Conservation (phyloP, 2,329 filamentous ascomycete species). For the Colletotrichum lupini region DNA sequence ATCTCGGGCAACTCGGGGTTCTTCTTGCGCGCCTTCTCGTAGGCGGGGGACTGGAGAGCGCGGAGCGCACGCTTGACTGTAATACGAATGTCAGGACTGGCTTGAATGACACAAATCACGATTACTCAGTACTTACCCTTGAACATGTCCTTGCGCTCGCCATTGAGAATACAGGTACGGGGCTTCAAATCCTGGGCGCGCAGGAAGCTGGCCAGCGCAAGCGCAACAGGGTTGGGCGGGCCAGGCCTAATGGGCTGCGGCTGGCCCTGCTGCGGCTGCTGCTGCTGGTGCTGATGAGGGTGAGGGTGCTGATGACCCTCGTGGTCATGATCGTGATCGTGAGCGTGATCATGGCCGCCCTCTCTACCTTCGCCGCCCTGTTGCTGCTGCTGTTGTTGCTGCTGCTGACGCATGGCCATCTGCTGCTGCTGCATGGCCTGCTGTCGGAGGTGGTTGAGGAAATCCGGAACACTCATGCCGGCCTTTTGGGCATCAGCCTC, state of each 20-base stretch:
- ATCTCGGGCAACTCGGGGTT: constrained; percentile 90
- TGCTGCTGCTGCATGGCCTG: constrained; percentile 65
- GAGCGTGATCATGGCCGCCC: constrained; percentile 44
- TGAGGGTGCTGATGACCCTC: constrained; percentile 30
- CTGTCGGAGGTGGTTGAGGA: constrained; percentile 76
- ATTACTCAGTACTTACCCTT: constrained; percentile 69
- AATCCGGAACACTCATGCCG: constrained; percentile 87
- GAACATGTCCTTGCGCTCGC: constrained; percentile 98
- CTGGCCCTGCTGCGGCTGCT: constrained; percentile 54
- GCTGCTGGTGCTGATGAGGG: constrained; percentile 45
- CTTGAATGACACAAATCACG: background rate
- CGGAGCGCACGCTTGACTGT: constrained; percentile 95
- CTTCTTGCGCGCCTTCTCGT: constrained; percentile 89
- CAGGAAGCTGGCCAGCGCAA: constrained; percentile 91
- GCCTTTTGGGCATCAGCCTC: constrained; percentile 84
- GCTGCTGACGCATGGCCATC: constrained; percentile 43
- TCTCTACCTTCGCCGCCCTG: constrained; percentile 34
- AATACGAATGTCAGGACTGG: background rate
- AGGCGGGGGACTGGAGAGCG: constrained; percentile 87
- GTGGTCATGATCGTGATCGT: constrained; percentile 44
- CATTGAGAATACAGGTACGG: constrained; percentile 91
- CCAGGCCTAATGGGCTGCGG: constrained; percentile 78
- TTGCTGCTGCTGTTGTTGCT: constrained; percentile 53
- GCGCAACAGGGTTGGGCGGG: constrained; percentile 87
- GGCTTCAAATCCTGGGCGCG: constrained; percentile 86